phyloP scores from a whole-genome alignment of 2,329 filamentous ascomycete genomes.

The Alternaria conjuncta region DNA sequence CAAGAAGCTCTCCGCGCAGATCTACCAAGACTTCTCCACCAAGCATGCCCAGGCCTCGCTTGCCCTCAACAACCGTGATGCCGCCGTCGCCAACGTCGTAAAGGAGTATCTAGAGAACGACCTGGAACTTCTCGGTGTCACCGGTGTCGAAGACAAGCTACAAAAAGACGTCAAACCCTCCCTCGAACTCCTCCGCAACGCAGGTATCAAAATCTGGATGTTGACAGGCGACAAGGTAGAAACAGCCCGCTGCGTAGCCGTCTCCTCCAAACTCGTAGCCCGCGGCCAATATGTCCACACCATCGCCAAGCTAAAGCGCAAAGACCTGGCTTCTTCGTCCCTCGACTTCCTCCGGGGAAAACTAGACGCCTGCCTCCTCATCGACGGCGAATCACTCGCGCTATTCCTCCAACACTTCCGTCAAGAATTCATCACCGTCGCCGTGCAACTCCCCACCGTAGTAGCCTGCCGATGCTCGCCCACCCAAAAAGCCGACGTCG shows the following conservation, averaged over 20 bases:
- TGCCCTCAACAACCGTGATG: constrained; percentile 79
- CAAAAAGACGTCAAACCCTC: constrained; percentile 96
- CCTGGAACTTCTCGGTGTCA: constrained; percentile 93
- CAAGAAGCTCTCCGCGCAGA: constrained; percentile 77
- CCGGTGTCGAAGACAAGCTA: constrained; percentile 95
- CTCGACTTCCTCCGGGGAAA: constrained; percentile 89
- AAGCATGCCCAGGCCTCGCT: constrained; percentile 82
- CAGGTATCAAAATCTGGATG: constrained; percentile 99
- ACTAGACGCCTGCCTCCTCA: constrained; percentile 83
- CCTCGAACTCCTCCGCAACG: constrained; percentile 91
- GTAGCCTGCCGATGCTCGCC: constrained; percentile 97
- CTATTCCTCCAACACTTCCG: constrained; percentile 84
- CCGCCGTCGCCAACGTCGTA: constrained; percentile 80
- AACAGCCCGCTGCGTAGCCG: constrained; percentile 93
- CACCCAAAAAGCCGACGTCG: constrained; percentile 94
- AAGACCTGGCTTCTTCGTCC: constrained; percentile 84
- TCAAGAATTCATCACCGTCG: constrained; percentile 83
- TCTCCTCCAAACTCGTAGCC: constrained; percentile 91
- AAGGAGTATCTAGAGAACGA: constrained; percentile 83
- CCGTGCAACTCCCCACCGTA: constrained; percentile 86
- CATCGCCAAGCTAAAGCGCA: constrained; percentile 81
- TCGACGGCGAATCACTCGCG: constrained; percentile 89
- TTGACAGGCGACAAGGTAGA: constrained; percentile 98
- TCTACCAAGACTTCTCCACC: constrained; percentile 80
- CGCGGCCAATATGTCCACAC: constrained; percentile 96